Base-by-base conservation (phyloP, 2,329 filamentous ascomycete species). In the Talaromyces islandicus region DNA sequence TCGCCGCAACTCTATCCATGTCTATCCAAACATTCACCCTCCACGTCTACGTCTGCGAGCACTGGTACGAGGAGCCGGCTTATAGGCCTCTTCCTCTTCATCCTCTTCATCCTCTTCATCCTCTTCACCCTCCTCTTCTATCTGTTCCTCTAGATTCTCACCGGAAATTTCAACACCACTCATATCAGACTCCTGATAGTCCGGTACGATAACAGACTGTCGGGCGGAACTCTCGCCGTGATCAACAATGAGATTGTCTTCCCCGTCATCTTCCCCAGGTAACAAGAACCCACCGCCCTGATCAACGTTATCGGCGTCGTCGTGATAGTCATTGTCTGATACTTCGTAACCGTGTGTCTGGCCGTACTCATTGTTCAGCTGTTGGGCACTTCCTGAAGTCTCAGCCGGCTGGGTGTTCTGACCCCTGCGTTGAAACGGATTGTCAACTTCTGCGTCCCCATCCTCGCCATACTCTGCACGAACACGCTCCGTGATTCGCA, bases 401-500 rank as follows among this genome's bases (percentile, higher is more conserved):
- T 41, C 41, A 25, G 35, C 30, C 17, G 43, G 59, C 38, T 59
- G 61, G 54, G 60, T 65, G 1, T 69, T 64, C n/a, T 41, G 19
- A 21, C 46, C 24, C 38, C 43, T 46, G 19, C 60, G 32, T 38
- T 62, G 60, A 63, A 77, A 77, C 1, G 75, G 74, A 61, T 77
- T 77, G 51, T 70, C 64, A 4, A 66, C 60, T 60, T 76, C 70
- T 7, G 64, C 60, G 52, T 72, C 70, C 0, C 67, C 66, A 58
- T 70, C 68, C 5, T 75, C 82, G 1, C 89, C 90, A 71, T 95
- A 95, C 62, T 96, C 90, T 58, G 86, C 82, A 46, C 81, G 81
- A 46, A 95, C 88, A 54, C 91, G 83, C 71, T 94, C 83, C 21
- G 91, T 82, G 60, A 97, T 94, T 3, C 91, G 83, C 75, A 97